Base-by-base conservation (phyloP, 2,329 filamentous ascomycete species). In the Fusarium sp. region DNA sequence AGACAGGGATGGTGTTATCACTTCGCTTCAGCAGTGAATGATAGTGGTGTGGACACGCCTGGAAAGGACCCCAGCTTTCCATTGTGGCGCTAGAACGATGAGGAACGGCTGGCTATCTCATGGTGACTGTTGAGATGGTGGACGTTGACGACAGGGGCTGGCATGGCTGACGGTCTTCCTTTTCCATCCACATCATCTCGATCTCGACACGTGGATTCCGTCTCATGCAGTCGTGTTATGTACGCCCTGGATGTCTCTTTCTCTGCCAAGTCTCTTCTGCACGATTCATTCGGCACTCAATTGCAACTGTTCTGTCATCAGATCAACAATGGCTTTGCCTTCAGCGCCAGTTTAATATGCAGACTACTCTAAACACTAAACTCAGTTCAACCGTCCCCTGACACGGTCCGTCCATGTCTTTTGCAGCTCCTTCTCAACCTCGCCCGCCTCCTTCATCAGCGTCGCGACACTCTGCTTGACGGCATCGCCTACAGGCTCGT, bases 401-500 rank as follows among this genome's bases (percentile, higher is more conserved):
- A 66, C 59, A 4, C 70, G 71, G 32, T 72, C 73, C 5, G 73
- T 70, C 66, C 71, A 74, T 8, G 68, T 69, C 57, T 66, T 57
- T 2, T 69, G 63, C 37, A 78, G 20, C 22, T 65, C 68, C 52
- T 73, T 61, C 76, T 85, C 86, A n/a, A 86, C 85, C 52, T 87
- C 82, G 0, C 86, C 87, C 56, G 84, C 76, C 71, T 80, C 83
- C 6, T 80, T 82, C 83, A 87, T 85, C 37, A 82, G 45, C 1
- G 33, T 74, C 11, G 68, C 56, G 11, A 74, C 71, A 4, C 59
- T 62, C 35, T 81, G 78, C 82, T 87, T 88, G 0, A 81, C 84
- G n/a, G 82, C 84, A 15, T 85, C 84, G 1, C 80, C 76, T 3
- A 85, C 83, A 62, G 83, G 83, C 72, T 89, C 83, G 77, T 93